These are phyloP conservation scores for Alternaria alternata DNA, from an alignment of 2,329 filamentous ascomycete species.

Conservation along the genomic window DNA sequence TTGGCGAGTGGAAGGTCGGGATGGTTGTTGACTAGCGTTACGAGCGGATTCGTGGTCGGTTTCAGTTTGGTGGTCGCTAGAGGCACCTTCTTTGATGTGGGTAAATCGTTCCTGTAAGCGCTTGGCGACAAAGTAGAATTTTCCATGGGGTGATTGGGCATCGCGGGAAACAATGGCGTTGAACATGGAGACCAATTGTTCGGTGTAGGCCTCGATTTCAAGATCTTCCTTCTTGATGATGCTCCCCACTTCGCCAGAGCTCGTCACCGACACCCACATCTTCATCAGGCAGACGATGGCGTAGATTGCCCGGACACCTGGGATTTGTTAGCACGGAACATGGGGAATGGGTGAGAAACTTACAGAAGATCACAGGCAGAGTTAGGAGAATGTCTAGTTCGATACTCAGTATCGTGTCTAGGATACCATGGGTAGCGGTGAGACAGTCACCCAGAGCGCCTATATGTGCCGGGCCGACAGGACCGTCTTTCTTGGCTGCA, in stretches of 20 bases:
- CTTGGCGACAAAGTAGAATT: conserved; percentile 57
- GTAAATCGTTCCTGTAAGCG: conserved; percentile 57
- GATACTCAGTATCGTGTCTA: conserved; percentile 60
- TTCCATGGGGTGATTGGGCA: conserved; percentile 55
- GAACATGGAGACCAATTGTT: conserved; percentile 57
- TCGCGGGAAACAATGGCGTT: conserved; percentile 52
- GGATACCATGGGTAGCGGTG: conserved; percentile 56
- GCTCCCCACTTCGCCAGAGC: conserved; percentile 59
- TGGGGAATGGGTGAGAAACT: conserved; percentile 12
- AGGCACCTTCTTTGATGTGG: conserved; percentile 54
- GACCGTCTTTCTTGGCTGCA: conserved; percentile 49
- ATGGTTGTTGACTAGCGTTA: conserved; percentile 23
- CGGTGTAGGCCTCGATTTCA: conserved; percentile 57
- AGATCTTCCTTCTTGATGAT: conserved; percentile 59
- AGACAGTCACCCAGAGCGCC: conserved; percentile 58
- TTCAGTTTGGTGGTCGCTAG: conserved; percentile 37
- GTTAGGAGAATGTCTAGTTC: conserved; percentile 55
- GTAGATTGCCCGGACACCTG: conserved; percentile 64
- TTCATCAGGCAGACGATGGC: conserved; percentile 67
- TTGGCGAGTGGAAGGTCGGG: conserved; percentile 31
- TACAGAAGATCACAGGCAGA: conserved; percentile 57
- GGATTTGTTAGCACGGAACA: conserved; percentile 19
- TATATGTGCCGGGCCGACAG: conserved; percentile 57
- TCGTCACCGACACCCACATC: conserved; percentile 64
- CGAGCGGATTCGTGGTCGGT: conserved; percentile 31